Base-by-base conservation (phyloP, 2,329 filamentous ascomycete species). In the Claviceps sp. region DNA sequence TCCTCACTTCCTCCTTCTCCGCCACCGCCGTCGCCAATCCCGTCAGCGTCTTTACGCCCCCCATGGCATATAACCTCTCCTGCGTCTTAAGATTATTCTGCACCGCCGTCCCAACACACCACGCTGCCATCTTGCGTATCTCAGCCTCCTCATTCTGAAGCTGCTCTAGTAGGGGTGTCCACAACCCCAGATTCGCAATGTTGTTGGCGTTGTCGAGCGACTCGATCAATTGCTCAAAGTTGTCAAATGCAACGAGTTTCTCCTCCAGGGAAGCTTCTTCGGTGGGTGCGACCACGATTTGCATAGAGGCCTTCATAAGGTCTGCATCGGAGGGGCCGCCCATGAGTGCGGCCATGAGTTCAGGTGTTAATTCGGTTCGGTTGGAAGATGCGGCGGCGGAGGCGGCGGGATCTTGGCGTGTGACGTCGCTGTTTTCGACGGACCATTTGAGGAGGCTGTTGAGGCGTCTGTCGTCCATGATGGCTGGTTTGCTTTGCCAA, bases 141-240 rank as follows among this genome's bases (percentile, higher is more conserved):
- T 93, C 86, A 5, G 75, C 65, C 62, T 93, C 84, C 11, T 78
- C 74, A 61, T 83, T 76, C 48, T 75, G 73, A 14, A 98, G 74
- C 56, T 85, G 80, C 8, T 75, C 69, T 11, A 96, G 72, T 41
- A 98, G 73, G 9, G 88, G 88, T 11, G 79, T 77, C 93, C 93
- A 98, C 37, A 97, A 75, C 6, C 78, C 77, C 20, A 96, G 72
- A 30, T 78, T 78, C 58, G 82, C 82, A 60, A 98, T 79, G 70
- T 96, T 94, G 74, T 97, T 98, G 54, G 93, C 91, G 67, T 98
- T 98, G 75, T 98, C 93, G 60, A 97, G 81, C 56, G 80, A 82
- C 73, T 96, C 89, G 61, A 96, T 85, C 54, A 95, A 75, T 68
- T 95, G 88, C 72, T 95, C 90, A 56, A 96, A 85, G 71, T 96